Evolutionary conservation across 352 stramenopile species (phyloP), one percentile per base, ranked within the genome.

Genomic region (Phytophthora pinifolia): DNA sequence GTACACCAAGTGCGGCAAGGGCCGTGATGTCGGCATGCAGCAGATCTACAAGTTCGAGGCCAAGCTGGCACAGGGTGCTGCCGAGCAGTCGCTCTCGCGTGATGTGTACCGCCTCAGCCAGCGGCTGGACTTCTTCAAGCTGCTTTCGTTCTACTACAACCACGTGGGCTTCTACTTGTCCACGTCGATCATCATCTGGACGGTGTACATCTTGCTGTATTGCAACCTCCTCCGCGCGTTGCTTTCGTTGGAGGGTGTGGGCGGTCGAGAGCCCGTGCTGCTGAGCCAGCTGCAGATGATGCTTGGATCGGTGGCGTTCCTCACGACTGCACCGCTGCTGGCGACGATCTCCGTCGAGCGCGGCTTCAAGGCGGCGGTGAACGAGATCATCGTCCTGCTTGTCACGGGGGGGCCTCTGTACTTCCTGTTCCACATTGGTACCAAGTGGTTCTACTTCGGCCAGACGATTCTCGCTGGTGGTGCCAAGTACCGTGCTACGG

Each of bases 31-130:
- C 22, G 97, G 97, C 36, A 99, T 99, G 96, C 97, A 98, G 65
- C 97, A 99, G 68, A 99, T 99, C 59, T 99, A 99, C 83, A 99
- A 99, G 74, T 99, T 99, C 57, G 97, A 99, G 72, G 96, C 97
- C 1, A 99, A 99, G 61, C 76, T 98, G 9, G 96, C 92, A 51
- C 96, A 99, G 72, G 97, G 97, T 44, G 96, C 96, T 9, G 97
- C 93, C 2, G 97, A 99, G 67, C 97, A 99, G 69, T 99, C 96
- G 65, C 76, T 99, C 18, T 99, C 96, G 22, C 88, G 97, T 45
- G 97, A 99, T 80, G 95, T 99, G 18, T 98, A 98, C 74, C 83
- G 97, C 25, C 96, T 99, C 58, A 97, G 93, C 46, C 86, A 98
- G 49, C 91, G 97, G 14, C 81, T 99, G 12, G 97, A 99, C 69